These are phyloP conservation scores for Cercophora sp. DNA, from an alignment of 495 filamentous ascomycete genomes.

Conservation along the genomic window DNA sequence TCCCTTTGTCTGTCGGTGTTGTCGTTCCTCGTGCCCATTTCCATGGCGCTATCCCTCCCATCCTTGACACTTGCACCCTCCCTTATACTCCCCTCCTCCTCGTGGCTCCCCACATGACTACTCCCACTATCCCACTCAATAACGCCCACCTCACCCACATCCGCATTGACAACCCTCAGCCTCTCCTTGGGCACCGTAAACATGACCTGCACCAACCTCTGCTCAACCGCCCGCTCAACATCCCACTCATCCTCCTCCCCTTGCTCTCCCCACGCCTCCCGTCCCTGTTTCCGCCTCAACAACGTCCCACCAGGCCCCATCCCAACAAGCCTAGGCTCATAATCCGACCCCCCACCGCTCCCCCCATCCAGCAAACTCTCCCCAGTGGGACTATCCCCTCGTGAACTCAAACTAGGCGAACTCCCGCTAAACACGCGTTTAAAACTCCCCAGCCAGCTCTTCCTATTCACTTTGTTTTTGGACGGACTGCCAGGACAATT, in stretches of 20 bases:
- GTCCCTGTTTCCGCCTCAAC: constrained; percentile 38
- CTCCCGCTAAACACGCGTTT: constrained; percentile 39
- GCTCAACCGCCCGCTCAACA: constrained; percentile 76
- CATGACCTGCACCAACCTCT: constrained; percentile 82
- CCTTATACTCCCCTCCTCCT: constrained; percentile 7
- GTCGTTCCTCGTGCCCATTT: too few relatives aligned
- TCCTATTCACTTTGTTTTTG: constrained; percentile 40
- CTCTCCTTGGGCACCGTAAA: constrained; percentile 86
- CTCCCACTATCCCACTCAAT: constrained; percentile 28
- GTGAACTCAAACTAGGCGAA: constrained; percentile 11
- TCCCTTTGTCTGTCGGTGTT: background rate
- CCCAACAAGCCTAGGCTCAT: constrained; percentile 24
- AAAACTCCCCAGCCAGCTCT: constrained; percentile 49
- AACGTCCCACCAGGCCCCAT: constrained; percentile 29
- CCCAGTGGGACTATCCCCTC: constrained; percentile 22
- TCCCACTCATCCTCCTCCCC: constrained; percentile 66
- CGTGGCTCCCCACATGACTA: constrained; percentile 9
- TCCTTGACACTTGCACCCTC: background rate
- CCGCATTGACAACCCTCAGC: constrained; percentile 80
- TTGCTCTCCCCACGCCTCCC: constrained; percentile 35
- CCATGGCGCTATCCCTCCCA: background rate
- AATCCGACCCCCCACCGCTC: constrained; percentile 23
- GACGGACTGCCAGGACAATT: constrained; percentile 40
- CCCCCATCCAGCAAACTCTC: constrained; percentile 23
- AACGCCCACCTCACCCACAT: constrained; percentile 42